phyloP scores from a whole-genome alignment of 176 grass and related monocot species.

The Raddia guianensis region DNA sequence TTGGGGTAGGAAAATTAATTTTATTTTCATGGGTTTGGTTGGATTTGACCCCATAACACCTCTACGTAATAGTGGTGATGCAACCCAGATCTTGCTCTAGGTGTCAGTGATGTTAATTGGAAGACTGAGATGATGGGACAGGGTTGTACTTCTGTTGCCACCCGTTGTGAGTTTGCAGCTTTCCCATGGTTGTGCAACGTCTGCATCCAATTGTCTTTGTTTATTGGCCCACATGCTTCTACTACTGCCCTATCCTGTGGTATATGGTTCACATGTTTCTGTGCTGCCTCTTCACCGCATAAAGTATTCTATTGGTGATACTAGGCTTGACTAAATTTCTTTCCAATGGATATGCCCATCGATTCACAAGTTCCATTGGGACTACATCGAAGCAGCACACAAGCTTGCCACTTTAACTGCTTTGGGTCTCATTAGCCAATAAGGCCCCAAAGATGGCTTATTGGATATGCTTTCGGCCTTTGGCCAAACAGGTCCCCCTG shows the following conservation, averaged over 20 bases:
- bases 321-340: constrained; percentile 34
- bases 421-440: constrained; percentile 15
- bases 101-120: background rate
- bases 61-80: background rate
- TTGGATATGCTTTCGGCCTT: constrained; percentile 18
- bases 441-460: constrained; percentile 29
- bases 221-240: background rate
- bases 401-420: constrained; percentile 2
- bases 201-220: background rate
- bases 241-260: too few species aligned
- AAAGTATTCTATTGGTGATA: constrained; percentile 10
- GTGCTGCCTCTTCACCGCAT: constrained; percentile 23
- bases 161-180: background rate
- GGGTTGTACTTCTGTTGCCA: background rate
- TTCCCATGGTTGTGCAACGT: constrained; percentile 17
- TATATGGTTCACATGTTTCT: background rate
- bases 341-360: constrained; percentile 13
- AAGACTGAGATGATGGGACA: background rate
- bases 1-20: too few species aligned
- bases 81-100: background rate
- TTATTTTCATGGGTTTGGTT: too few species aligned
- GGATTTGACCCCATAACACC: too few species aligned
- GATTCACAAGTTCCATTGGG: constrained; percentile 15
- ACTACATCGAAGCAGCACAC: background rate
- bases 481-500: background rate